phyloP scores from a whole-genome alignment of 2,329 filamentous ascomycete genomes.

The Fusarium domesticum region DNA sequence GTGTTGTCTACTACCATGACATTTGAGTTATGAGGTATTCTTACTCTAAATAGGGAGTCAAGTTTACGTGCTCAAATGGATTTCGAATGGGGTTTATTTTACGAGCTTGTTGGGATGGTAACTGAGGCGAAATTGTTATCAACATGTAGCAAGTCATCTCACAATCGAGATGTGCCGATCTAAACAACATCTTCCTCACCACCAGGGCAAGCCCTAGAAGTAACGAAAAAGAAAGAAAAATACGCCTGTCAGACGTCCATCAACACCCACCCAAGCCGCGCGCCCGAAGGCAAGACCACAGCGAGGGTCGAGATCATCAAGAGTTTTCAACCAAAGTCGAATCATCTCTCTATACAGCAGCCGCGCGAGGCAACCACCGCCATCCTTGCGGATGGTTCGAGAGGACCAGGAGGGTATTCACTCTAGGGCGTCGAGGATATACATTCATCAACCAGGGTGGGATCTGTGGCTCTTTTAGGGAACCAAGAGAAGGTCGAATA shows the following conservation, averaged over 20 bases:
- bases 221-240: conserved; percentile 52
- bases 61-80: too few relatives aligned
- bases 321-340: conserved; percentile 10
- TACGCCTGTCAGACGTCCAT: conserved; percentile 84
- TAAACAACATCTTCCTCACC: conserved; percentile 48
- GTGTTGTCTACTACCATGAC: not conserved
- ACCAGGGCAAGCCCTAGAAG: conserved; percentile 42
- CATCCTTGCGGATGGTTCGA: conserved; percentile 46
- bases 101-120: too few relatives aligned
- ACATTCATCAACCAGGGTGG: conserved; percentile 51
- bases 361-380: conserved; percentile 41
- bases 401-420: conserved; percentile 30
- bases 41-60: too few relatives aligned
- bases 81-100: too few relatives aligned
- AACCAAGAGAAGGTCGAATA: conserved; percentile 90
- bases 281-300: conserved; percentile 72
- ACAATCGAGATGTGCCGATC: too few relatives aligned
- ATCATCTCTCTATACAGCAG: conserved; percentile 74
- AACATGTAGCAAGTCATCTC: too few relatives aligned
- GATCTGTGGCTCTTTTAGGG: conserved; percentile 89
- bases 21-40: too few relatives aligned
- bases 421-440: conserved; percentile 69
- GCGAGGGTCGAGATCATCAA: conserved; percentile 88
- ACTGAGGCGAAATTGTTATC: too few relatives aligned
- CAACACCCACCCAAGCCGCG: conserved; percentile 74